phyloP scores from a whole-genome alignment of 768 basidiomycete genomes.

The Dendrothele bispora region DNA sequence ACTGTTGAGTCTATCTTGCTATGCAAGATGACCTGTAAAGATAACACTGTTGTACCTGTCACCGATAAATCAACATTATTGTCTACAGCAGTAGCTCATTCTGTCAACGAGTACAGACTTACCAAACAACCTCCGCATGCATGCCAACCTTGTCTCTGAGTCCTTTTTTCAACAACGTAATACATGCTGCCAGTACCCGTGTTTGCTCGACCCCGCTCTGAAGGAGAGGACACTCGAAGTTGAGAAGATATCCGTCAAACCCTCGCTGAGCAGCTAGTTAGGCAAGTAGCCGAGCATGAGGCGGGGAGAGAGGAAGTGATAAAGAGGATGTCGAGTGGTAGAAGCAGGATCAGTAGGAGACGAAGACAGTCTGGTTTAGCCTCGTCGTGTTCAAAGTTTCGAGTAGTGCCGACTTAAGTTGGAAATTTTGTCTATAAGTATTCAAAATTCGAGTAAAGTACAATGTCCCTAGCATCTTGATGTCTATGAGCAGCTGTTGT shows the following conservation, averaged over 20 bases:
- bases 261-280: constrained; percentile 71
- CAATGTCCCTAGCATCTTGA: constrained; percentile 79
- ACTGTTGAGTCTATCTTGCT: constrained; percentile 75
- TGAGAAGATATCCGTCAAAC: constrained; percentile 84
- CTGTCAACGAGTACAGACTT: constrained; percentile 14
- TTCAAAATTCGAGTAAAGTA: constrained; percentile 34
- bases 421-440: not conserved
- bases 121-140: constrained; percentile 76
- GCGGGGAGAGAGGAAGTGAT: constrained; percentile 55
- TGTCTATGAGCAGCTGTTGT: constrained; percentile 76
- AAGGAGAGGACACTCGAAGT: constrained; percentile 67
- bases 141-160: constrained; percentile 58
- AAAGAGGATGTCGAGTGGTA: constrained; percentile 21
- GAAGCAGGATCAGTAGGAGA: constrained; percentile 56
- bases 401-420: constrained; percentile 22
- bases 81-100: too few relatives aligned
- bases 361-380: constrained; percentile 63
- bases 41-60: constrained; percentile 74
- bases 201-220: constrained; percentile 55
- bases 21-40: constrained; percentile 56
- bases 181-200: constrained; percentile 65
- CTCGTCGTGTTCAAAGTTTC: constrained; percentile 62
- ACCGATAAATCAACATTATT: too few relatives aligned
- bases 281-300: constrained; percentile 70
- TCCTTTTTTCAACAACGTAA: too few relatives aligned